These are phyloP conservation scores for Pestalotiopsis sp. DNA, from an alignment of 2,329 filamentous ascomycete species.

Conservation along the genomic window DNA sequence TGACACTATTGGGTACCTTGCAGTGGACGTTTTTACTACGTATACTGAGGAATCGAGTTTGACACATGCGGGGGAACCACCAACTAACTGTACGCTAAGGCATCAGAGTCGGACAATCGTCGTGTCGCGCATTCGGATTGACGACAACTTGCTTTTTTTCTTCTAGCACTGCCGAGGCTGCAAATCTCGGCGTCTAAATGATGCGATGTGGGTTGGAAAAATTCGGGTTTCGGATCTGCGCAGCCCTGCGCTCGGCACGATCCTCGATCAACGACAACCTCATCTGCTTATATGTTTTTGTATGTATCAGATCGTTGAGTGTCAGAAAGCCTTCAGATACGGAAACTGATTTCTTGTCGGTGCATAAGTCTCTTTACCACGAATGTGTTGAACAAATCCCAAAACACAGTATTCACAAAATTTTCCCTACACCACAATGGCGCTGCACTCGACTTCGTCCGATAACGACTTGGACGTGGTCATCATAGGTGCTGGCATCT, in stretches of 20 bases:
- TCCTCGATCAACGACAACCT: background rate
- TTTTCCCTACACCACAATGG: background rate
- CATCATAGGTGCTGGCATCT: constrained; percentile 74
- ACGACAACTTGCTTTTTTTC: background rate
- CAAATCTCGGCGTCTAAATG: background rate
- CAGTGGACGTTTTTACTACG: background rate
- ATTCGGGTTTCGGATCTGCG: background rate
- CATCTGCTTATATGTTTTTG: background rate
- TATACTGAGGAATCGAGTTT: background rate
- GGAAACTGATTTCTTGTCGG: background rate
- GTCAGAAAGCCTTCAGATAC: background rate
- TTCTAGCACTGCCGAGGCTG: background rate
- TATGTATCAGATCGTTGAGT: background rate
- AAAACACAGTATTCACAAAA: background rate
- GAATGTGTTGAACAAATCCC: background rate
- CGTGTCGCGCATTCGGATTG: background rate
- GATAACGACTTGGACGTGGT: constrained; percentile 53
- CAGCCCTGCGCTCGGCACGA: background rate
- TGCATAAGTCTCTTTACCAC: background rate
- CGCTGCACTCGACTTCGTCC: background rate
- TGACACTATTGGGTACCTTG: background rate
- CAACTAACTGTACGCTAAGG: background rate
- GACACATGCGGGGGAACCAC: background rate
- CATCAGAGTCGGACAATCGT: background rate
- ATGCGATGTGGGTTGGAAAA: background rate